Evolutionary conservation across 2,329 filamentous ascomycete genomes (phyloP), one percentile per base, ranked within the genome.

Genomic region (Didymella segeticola): DNA sequence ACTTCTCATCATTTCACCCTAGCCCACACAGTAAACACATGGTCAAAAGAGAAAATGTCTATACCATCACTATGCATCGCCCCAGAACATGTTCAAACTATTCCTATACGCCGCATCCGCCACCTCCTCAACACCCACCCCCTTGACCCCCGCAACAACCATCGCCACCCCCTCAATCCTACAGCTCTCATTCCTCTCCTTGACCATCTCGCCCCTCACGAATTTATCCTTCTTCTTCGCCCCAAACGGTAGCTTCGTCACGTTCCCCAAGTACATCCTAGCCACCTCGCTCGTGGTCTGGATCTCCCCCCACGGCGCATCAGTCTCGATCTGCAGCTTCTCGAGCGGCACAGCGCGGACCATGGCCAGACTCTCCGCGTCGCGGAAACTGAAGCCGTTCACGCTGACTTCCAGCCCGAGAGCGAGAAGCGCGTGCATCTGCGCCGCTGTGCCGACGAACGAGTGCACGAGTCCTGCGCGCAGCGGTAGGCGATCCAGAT

Each of bases 221-320:
- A 79, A 83, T 59, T 80, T 82, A 37, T 82, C 79, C 56, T 74
- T 78, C 68, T 83, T 83, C 71, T 79, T 80, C 8, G 72, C 75
- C 14, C 64, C 57, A 4, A 38, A 52, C 3, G 78, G 77, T 38
- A 79, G 49, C 5, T 72, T 61, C 6, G 64, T 64, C 10, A 75
- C 77, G 36, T 76, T 71, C 12, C 42, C 57, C n/a, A 80, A 61
- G 50, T 79, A 83, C 11, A 63, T 66, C 57, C 75, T 81, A 14
- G 74, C 73, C 0, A 78, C 67, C 38, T 78, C 74, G 58, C 34
- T 63, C 5, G 56, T 62, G 0, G 64, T 59, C 41, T 74, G 61
- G 3, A 82, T 76, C 47, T 77, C 75, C 1, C 79, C 80, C 79
- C 79, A 81, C 0, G 79, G 79, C 7, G 79, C 77, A 68, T 81